Evolutionary conservation across 495 filamentous ascomycete species (phyloP), one percentile per base, ranked within the genome.

Genomic region (Xylaria curta): DNA sequence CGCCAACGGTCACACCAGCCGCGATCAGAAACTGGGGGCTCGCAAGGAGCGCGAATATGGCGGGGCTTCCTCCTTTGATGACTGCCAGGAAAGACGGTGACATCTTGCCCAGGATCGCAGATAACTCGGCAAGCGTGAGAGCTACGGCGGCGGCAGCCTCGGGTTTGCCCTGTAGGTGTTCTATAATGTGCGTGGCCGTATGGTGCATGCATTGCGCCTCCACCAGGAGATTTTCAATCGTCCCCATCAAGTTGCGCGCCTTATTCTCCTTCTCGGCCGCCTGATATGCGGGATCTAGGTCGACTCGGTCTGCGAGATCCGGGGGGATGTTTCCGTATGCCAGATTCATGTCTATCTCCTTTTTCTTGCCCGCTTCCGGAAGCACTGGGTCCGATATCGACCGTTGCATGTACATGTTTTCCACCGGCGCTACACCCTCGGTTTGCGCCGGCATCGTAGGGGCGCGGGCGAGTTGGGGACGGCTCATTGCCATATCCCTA

Each of bases 71-170:
- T 28, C 89, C 83, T 76, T 97, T 97, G 73, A 98, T 73, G 3
- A 89, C 81, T 13, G 87, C 83, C 26, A 98, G 84, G 7, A 92
- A 94, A 3, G 90, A 88, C 0, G 96, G 96, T 0, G 90, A 91
- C 91, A 97, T 92, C 81, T 97, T 97, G 24, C 87, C 86, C 1
- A 92, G 84, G 3, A 98, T 78, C 47, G 90, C 89, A 77, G 91
- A 94, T 73, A 99, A 93, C 81, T 99, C 96, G 19, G 94, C 96
- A 2, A 99, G 87, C 1, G 95, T 93, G 10, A 99, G 86, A 1
- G 95, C 96, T 8, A 99, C 97, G 4, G 95, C 96, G 4, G 96
- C 96, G 70, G 97, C 94, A 15, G 94, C 94, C 72, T 99, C 93
- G 0, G 96, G 96, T 68, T 96, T 94, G 71, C 92, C 90, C 76